phyloP scores from a whole-genome alignment of 192 early-diverging fungal genomes.

The Backusella psychrophila region DNA sequence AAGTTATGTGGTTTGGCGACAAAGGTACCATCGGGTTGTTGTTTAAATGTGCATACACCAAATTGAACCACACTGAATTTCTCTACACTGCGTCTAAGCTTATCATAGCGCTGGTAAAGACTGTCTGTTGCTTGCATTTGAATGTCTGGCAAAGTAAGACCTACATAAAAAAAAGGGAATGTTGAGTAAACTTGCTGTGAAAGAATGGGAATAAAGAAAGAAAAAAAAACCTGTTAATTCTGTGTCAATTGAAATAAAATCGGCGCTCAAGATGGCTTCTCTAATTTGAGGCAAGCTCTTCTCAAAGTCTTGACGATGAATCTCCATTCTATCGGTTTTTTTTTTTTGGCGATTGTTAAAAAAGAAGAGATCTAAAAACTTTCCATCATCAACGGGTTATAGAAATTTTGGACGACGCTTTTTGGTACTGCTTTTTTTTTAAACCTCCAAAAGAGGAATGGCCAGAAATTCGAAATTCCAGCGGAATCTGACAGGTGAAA shows the following conservation, averaged over 20 bases:
- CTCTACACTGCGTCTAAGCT: constrained; percentile 23
- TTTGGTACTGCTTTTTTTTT: too few species aligned
- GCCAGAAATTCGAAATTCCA: too few species aligned
- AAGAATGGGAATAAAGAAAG: not conserved
- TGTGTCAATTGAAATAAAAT: constrained; percentile 79
- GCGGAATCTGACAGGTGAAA: too few species aligned
- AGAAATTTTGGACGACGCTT: too few species aligned
- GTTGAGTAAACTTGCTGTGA: not conserved
- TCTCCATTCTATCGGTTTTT: constrained; percentile 53
- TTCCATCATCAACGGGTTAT: too few species aligned
- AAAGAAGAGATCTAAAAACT: too few species aligned
- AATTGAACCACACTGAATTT: constrained; percentile 69
- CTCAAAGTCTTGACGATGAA: constrained; percentile 62
- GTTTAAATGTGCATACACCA: constrained; percentile 80
- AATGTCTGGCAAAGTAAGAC: constrained; percentile 28
- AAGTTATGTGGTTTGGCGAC: constrained; percentile 86
- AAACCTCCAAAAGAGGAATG: too few species aligned
- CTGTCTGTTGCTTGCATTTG: constrained; percentile 28
- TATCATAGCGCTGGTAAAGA: constrained; percentile 36
- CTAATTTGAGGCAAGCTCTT: constrained; percentile 54
- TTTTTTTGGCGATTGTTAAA: not conserved
- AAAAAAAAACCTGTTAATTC: constrained; percentile 70
- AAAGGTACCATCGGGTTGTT: constrained; percentile 47
- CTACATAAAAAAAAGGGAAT: constrained; percentile 17
- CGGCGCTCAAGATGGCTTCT: constrained; percentile 60